Evolutionary conservation across 176 grass and related monocot genomes (phyloP), one percentile per base, ranked within the genome.

Genomic region (Luzula sylvatica): DNA sequence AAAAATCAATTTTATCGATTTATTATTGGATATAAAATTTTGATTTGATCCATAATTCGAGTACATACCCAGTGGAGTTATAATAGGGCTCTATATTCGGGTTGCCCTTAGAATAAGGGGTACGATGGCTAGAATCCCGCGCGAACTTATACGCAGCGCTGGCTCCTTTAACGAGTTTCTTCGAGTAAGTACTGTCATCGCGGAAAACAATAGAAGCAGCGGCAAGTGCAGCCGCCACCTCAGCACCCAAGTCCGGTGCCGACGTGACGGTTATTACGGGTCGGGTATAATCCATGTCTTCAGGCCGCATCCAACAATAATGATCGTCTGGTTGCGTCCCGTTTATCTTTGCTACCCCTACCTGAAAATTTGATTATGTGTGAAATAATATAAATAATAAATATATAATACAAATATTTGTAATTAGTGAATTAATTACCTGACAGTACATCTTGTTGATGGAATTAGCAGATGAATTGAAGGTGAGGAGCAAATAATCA

Each of bases 151-250:
- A 96, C 14, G 74, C 58, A 0, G 78, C 46, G 1, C 74, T 75
- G 4, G 84, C 85, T 13, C 81, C 92, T 0, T n/a, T 39, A 49
- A 75, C 25, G 0, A 96, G 84, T 74, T 82, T 89, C 67, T 86
- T 66, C 13, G 92, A 89, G 77, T 96, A 96, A 67, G 74, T 39
- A 1, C 63, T 26, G 67, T 89, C 76, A 70, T 96, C 92, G 3
- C 58, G 74, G 75, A 96, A 96, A 42, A 86, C 92, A 40, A 96
- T 96, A 41, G 92, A 96, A n/a, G 92, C 85, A 1, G 81, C 38
- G 0, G 85, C 92, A 2, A 96, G 67, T 0, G 92, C 92, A 0
- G 92, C 92, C 11, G 92, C 92, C 1, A 96, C 52, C 78, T 96
- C 92, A 12, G 32, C 92, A 8, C 74, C 92, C 5, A 96, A 56